Evolutionary conservation across 2,329 filamentous ascomycete genomes (phyloP).

Genomic region (Fusarium incarnatum): DNA sequence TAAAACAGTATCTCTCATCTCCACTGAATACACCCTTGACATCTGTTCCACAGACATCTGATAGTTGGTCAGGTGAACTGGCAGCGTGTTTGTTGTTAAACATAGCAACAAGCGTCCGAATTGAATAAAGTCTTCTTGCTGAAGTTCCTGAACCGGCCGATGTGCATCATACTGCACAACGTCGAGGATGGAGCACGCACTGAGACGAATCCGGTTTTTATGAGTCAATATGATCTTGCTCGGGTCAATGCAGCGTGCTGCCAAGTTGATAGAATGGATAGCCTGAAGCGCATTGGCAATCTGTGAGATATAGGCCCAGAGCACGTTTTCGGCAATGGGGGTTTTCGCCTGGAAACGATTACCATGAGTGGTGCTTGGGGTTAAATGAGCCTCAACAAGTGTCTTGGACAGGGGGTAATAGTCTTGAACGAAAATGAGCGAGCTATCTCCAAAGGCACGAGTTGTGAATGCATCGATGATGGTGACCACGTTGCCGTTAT

Average conservation of each 20-base stretch:
- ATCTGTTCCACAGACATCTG: constrained; percentile 81
- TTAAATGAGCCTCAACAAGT: constrained; percentile 83
- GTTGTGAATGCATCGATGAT: constrained; percentile 95
- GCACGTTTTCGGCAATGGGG: constrained; percentile 74
- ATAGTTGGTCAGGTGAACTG: constrained; percentile 67
- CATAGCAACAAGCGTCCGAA: constrained; percentile 88
- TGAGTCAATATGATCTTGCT: constrained; percentile 92
- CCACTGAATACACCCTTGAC: constrained; percentile 78
- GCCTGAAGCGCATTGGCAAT: constrained; percentile 88
- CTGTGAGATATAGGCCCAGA: constrained; percentile 95
- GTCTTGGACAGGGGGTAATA: constrained; percentile 94
- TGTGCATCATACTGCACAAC: constrained; percentile 84
- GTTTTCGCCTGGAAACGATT: constrained; percentile 60
- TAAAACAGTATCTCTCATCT: constrained; percentile 80
- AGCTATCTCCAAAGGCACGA: constrained; percentile 92
- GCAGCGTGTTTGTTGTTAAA: constrained; percentile 76
- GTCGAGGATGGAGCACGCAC: constrained; percentile 89
- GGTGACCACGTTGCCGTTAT: constrained; percentile 83
- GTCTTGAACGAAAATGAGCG: constrained; percentile 91
- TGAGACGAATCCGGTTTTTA: constrained; percentile 89
- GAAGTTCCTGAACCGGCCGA: constrained; percentile 77
- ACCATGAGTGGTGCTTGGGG: constrained; percentile 54
- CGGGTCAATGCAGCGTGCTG: constrained; percentile 85
- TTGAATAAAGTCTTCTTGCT: constrained; percentile 87
- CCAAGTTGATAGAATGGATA: constrained; percentile 84